phyloP scores from a whole-genome alignment of 495 filamentous ascomycete genomes.

The Trichoderma virens region DNA sequence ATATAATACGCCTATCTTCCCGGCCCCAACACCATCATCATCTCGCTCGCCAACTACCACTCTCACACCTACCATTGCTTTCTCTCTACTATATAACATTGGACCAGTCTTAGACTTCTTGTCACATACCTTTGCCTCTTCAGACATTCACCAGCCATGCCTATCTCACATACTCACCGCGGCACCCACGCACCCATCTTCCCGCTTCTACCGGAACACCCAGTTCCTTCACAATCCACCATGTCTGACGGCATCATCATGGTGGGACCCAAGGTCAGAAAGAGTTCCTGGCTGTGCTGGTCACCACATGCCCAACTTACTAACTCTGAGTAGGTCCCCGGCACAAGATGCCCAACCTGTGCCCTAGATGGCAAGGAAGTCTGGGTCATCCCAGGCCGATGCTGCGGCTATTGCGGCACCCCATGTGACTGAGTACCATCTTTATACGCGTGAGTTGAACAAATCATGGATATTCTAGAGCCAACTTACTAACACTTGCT shows the following conservation, averaged over 20 bases:
- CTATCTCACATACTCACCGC: background rate
- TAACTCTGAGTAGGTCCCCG: slow-evolving; percentile 16
- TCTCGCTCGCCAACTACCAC: background rate
- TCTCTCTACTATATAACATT: background rate
- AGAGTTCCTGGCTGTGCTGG: background rate
- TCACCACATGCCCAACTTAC: background rate
- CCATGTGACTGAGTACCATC: slow-evolving; percentile 16
- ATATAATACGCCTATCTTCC: slow-evolving; percentile 2
- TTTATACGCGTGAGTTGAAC: slow-evolving; percentile 13
- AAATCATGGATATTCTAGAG: background rate
- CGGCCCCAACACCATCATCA: background rate
- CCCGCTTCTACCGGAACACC: background rate
- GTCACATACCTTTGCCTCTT: background rate
- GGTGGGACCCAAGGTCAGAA: background rate
- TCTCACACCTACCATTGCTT: background rate
- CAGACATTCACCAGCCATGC: background rate
- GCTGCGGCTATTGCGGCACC: slow-evolving; percentile 39
- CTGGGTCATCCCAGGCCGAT: slow-evolving; percentile 42
- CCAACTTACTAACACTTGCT: background rate
- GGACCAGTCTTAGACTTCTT: background rate
- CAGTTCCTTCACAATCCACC: background rate
- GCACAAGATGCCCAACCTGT: slow-evolving; percentile 24
- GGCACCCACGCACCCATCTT: background rate
- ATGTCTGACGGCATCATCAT: background rate
- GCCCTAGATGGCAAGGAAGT: slow-evolving; percentile 38